A percentile compares a stretch with the other conserved stretches of the same genome.
Conservation (phyloP, 345 rosid species). For the Populus alba region DNA sequence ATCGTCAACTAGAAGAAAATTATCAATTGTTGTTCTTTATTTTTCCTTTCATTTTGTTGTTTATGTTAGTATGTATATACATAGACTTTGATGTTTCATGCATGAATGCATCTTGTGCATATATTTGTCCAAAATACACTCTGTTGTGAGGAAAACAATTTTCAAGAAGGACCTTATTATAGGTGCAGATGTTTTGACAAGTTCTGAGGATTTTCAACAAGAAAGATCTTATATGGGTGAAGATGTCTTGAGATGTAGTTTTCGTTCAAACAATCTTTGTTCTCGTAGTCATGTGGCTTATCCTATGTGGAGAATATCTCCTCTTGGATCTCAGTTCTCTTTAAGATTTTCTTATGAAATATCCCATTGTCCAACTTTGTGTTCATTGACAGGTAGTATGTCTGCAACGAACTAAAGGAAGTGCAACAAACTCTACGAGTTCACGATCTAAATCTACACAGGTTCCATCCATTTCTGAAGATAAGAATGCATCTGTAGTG, state of each 20-base stretch:
- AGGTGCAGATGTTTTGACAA: background rate
- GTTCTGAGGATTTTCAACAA: background rate
- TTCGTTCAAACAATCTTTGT: background rate
- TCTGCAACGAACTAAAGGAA: constrained; percentile 62
- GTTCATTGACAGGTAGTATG: constrained; percentile 63
- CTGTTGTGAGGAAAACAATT: background rate
- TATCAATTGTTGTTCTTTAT: background rate
- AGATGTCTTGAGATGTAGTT: background rate
- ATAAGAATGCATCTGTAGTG: constrained; percentile 42
- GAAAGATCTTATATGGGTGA: background rate
- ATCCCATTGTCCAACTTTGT: constrained; percentile 6
- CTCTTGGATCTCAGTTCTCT: background rate
- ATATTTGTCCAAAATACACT: background rate
- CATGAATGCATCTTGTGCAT: background rate
- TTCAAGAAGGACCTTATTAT: background rate
- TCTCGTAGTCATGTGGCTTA: background rate
- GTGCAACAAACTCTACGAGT: constrained; percentile 33
- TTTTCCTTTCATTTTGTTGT: background rate
- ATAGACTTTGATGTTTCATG: background rate
- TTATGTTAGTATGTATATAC: background rate
- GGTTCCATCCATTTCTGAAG: constrained; percentile 40
- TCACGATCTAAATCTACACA: constrained; percentile 46
- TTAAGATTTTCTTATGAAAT: background rate
- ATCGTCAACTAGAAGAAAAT: background rate
- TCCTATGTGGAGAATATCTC: background rate